Conservation (phyloP, 176 grass and related monocot genomes). For the Phragmites australis region DNA sequence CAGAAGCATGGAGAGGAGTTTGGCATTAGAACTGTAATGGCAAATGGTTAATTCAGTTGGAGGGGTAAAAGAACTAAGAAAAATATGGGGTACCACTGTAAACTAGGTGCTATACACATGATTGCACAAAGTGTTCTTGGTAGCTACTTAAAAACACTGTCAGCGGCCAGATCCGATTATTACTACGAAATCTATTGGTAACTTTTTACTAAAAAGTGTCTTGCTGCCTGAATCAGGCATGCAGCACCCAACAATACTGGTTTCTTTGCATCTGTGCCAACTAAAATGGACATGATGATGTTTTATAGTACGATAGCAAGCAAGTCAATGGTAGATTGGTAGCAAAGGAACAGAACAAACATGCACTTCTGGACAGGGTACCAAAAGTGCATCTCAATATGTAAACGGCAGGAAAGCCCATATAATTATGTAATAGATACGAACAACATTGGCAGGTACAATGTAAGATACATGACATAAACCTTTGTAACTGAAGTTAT, state of each 20-base stretch:
- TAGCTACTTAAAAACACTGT: slow-evolving; percentile 8
- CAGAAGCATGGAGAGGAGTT: too few species aligned
- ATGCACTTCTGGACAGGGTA: slow-evolving; percentile 26
- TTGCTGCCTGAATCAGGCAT: slow-evolving; percentile 1
- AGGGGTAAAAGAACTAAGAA: too few species aligned
- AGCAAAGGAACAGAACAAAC: too few species aligned
- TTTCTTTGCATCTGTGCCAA: slow-evolving; percentile 1
- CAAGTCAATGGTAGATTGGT: too few species aligned
- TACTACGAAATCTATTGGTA: not conserved
- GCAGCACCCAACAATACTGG: too few species aligned
- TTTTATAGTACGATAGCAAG: not conserved
- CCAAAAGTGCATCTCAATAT: slow-evolving; percentile 13
- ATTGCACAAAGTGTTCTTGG: too few species aligned
- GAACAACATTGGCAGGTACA: not conserved
- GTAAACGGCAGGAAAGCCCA: slow-evolving; percentile 8
- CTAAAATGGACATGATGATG: not conserved
- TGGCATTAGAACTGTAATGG: not conserved
- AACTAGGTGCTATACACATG: too few species aligned
- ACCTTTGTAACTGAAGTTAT: not conserved
- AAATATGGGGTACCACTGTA: too few species aligned
- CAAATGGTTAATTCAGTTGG: too few species aligned
- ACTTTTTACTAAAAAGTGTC: not conserved
- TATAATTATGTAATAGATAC: slow-evolving; percentile 18
- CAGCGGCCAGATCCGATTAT: not conserved
- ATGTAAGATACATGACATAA: not conserved